Evolutionary conservation across 768 basidiomycete genomes (phyloP).

Genomic region (Naganishia onofrii): DNA sequence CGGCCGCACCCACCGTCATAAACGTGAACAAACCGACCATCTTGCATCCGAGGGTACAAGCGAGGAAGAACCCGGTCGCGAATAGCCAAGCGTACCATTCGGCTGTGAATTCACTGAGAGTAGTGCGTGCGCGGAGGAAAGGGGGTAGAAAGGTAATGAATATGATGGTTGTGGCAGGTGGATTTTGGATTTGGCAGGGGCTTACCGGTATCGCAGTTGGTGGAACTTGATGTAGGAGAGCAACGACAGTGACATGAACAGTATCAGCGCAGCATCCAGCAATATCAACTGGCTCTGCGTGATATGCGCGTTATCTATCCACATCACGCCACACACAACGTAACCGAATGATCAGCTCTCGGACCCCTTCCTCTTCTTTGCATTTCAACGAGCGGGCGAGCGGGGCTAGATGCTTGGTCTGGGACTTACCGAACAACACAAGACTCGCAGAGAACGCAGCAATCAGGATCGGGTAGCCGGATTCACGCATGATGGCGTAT

Average conservation of each 20-base stretch:
- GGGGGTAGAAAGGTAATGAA: conserved; percentile 2
- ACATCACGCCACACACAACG: too few relatives aligned
- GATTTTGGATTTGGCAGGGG: not conserved
- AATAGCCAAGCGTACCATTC: conserved; percentile 95
- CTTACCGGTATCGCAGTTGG: conserved; percentile 81
- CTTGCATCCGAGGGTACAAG: conserved; percentile 94
- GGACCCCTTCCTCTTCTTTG: too few relatives aligned
- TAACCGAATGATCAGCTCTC: too few relatives aligned
- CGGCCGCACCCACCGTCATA: conserved; percentile 79
- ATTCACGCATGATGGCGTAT: conserved; percentile 96
- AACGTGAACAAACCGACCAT: conserved; percentile 96
- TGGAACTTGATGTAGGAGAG: conserved; percentile 91
- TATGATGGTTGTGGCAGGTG: too few relatives aligned
- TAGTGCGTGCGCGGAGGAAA: not conserved
- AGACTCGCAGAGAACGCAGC: conserved; percentile 83
- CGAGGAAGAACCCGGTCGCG: conserved; percentile 87
- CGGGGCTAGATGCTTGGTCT: too few relatives aligned
- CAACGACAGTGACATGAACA: conserved; percentile 92
- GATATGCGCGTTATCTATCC: conserved; percentile 87
- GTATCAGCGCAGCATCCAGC: conserved; percentile 86
- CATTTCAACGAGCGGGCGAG: not conserved
- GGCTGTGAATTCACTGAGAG: conserved; percentile 71
- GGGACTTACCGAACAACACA: conserved; percentile 79
- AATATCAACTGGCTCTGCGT: conserved; percentile 95
- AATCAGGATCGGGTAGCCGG: conserved; percentile 87